Evolutionary conservation across 225 moss, liverwort and hornwort genomes (phyloP), one percentile per base, ranked within the genome.

Genomic region (Physcomitrellopsis africana): DNA sequence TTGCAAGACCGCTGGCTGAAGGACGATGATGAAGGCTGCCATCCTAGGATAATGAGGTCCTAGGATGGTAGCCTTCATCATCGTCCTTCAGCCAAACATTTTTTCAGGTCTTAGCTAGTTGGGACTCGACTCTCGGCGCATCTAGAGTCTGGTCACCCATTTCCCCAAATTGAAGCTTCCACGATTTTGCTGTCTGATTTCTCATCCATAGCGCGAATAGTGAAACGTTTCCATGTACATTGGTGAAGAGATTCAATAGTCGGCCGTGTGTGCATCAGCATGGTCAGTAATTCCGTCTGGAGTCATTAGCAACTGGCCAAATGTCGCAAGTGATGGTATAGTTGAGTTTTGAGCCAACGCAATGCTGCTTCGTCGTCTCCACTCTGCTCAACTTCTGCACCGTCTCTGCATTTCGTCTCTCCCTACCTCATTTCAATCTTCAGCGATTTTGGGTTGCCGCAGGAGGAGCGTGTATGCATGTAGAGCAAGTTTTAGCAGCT

Each of bases 281-380:
- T 24, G 24, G 24, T 24, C 24, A 24, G 24, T 24, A 24, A 24
- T 24, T 24, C 24, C 24, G 24, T 1, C 24, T 24, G 2, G 29
- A 67, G 29, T 51, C 27, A 51, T 8, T 29, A 18, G 29, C 12
- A 24, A 3, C 3, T 37, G 37, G 54, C 41, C 53, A 29, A 70
- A 44, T 46, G 57, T 43, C 16, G 11, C 74, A 12, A 49, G 48
- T 56, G 42, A 8, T 37, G 0, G 11, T 68, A 11, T 27, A 19
- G n/a, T 24, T 62, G 32, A 19, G 56, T 18, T 20, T 48, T 10
- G 49, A 10, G 52, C 0, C 13, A 9, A 18, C 67, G 73, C 79
- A 60, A 82, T 86, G 85, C 79, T 86, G 14, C 79, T 71, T 72
- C 67, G 79, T 24, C 24, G 23, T 59, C 17, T 80, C 61, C 74